phyloP scores from a whole-genome alignment of 805 yeast genomes.

The Geotrichum ghanense region DNA sequence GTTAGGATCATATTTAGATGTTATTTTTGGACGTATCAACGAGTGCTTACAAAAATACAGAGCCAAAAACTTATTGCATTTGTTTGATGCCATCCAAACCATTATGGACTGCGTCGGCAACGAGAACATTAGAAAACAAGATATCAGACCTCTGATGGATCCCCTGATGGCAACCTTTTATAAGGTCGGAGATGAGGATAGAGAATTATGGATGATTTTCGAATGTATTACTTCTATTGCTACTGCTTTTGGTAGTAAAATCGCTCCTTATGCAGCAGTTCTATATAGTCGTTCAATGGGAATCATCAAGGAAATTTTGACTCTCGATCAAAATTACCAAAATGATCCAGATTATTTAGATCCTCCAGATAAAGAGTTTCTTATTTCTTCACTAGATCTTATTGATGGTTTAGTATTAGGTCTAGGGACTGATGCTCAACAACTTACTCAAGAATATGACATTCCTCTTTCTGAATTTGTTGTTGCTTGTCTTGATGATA shows the following conservation, averaged over 20 bases:
- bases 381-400: slow-evolving; percentile 79
- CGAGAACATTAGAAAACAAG: slow-evolving; percentile 41
- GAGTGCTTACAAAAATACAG: slow-evolving; percentile 70
- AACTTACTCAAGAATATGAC: slow-evolving; percentile 28
- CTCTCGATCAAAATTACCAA: slow-evolving; percentile 32
- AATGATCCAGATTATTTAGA: slow-evolving; percentile 19
- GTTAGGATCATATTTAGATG: slow-evolving; percentile 51
- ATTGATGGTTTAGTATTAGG: slow-evolving; percentile 93
- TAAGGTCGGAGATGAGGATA: slow-evolving; percentile 59
- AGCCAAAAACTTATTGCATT: slow-evolving; percentile 64
- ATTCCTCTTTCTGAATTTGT: slow-evolving; percentile 47
- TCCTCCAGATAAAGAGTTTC: slow-evolving; percentile 80
- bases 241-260: slow-evolving; percentile 69
- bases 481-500: slow-evolving; percentile 61
- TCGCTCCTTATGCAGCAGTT: slow-evolving; percentile 81
- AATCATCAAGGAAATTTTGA: slow-evolving; percentile 58
- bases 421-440: background rate
- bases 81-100: slow-evolving; percentile 90
- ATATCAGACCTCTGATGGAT: slow-evolving; percentile 56
- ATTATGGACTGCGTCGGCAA: slow-evolving; percentile 68
- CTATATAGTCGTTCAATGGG: slow-evolving; percentile 70
- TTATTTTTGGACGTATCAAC: slow-evolving; percentile 57
- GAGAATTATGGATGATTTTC: slow-evolving; percentile 79
- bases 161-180: slow-evolving; percentile 81
- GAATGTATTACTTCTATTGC: slow-evolving; percentile 92